Base-by-base conservation (phyloP, 257 asterid species). In the Fraxinus quadrangulata region DNA sequence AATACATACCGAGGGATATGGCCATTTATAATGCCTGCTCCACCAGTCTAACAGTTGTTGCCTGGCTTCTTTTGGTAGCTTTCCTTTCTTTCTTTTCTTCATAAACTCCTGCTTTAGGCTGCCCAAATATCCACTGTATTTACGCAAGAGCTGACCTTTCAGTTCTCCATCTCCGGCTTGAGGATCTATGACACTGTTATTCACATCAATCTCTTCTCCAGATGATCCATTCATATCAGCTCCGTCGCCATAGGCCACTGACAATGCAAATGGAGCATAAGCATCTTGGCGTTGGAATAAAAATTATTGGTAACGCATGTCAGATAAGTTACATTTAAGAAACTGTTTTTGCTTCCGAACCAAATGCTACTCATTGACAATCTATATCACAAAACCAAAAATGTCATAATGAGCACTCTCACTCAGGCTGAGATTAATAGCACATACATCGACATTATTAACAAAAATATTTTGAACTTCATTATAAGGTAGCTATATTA, bases 41-140 rank as follows among this genome's bases (percentile, higher is more conserved):
- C 99, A 95, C 99, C 99, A 95, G 33, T 95, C 98, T 47, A 95
- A 87, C 56, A 95, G 72, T 66, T 90, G 96, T 49, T 95, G 97
- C 45, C 99, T 84, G 31, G 99, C 99, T 83, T 95, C 99, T 78
- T 95, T 95, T 0, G 99, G 99, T 81, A 95, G 96, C 89, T 95
- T 95, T n/a, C 99, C 99, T 79, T 95, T 95, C 97, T 95, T 95
- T 21, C 98, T 84, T 75, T 95, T 95, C 98, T 95, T 95, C 99
- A 91, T 95, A 92, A 95, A 95, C 75, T 95, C 99, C 77, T 93
- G 98, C 85, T 93, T 95, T 73, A 95, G 94, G 86, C 94, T 93
- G 72, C 99, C 99, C 66, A 95, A 72, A 73, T 93, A 93, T 34
- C 99, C 99, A 24, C 99, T 95, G 87, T 95, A 95, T 82, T 95